phyloP scores from a whole-genome alignment of 1,284 basidiomycete species.

The Serendipita sp. region DNA sequence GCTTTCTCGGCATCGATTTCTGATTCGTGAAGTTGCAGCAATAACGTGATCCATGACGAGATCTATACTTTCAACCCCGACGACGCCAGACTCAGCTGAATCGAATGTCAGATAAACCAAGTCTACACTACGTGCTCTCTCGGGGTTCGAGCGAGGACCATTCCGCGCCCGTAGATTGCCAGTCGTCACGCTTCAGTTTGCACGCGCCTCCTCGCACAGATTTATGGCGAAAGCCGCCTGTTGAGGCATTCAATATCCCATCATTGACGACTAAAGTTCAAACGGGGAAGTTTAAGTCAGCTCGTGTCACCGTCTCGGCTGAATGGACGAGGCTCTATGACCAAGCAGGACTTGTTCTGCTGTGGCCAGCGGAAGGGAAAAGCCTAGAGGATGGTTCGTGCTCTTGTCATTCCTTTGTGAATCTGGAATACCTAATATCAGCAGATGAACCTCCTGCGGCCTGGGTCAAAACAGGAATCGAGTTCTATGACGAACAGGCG shows the following conservation, averaged over 20 bases:
- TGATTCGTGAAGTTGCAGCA: too few species aligned
- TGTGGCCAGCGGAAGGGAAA: slow-evolving; percentile 4
- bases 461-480: slow-evolving; percentile 20
- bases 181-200: background rate
- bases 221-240: slow-evolving; percentile 19
- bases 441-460: background rate
- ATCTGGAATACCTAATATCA: background rate
- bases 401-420: background rate
- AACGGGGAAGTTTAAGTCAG: slow-evolving; percentile 13
- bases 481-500: slow-evolving; percentile 15
- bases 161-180: too few species aligned
- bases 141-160: too few species aligned
- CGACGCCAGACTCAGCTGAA: too few species aligned
- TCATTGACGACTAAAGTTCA: slow-evolving; percentile 9
- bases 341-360: slow-evolving; percentile 18
- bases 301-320: slow-evolving; percentile 16
- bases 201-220: slow-evolving; percentile 14
- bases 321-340: slow-evolving; percentile 18
- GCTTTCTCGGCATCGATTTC: too few species aligned
- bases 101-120: too few species aligned
- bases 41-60: too few species aligned
- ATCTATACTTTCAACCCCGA: too few species aligned
- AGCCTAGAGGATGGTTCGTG: slow-evolving; percentile 6
- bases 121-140: too few species aligned
- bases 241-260: slow-evolving; percentile 16